phyloP scores from a whole-genome alignment of 306 rosid genomes.

The Trifolium fragiferum region DNA sequence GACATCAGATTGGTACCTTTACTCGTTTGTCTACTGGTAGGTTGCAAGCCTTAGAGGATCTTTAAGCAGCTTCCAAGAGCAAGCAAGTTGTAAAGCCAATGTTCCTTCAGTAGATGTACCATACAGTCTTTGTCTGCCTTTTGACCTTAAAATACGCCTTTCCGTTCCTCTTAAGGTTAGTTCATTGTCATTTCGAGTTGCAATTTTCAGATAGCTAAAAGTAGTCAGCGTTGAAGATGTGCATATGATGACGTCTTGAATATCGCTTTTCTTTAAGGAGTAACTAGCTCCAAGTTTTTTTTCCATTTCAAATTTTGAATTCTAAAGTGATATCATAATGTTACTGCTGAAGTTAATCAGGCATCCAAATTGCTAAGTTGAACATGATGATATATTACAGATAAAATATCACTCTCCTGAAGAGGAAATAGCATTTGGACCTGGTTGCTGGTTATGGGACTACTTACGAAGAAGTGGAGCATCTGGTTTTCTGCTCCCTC shows the following conservation, averaged over 20 bases:
- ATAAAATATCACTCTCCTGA: conserved; percentile 86
- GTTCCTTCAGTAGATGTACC: conserved; percentile 79
- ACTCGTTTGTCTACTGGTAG: conserved; percentile 52
- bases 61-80: conserved; percentile 95
- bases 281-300: not conserved
- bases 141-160: conserved; percentile 65
- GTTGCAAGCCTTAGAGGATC: conserved; percentile 98
- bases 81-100: conserved; percentile 85
- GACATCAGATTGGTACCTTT: conserved; percentile 29
- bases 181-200: conserved; percentile 38
- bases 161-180: conserved; percentile 83
- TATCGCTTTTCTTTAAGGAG: conserved; percentile 18
- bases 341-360: conserved; percentile 24
- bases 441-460: conserved; percentile 99
- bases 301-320: conserved; percentile 9
- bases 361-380: conserved; percentile 35
- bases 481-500: conserved; percentile 97
- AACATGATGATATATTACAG: conserved; percentile 53
- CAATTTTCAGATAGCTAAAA: conserved; percentile 34
- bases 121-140: conserved; percentile 72
- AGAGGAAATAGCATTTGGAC: conserved; percentile 99
- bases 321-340: conserved; percentile 1
- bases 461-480: conserved; percentile 97
- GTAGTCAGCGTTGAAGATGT: conserved; percentile 20
- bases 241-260: conserved; percentile 24